Evolutionary conservation across 176 grass and related monocot species (phyloP).

Genomic region (Dendrocalamus sinicus): DNA sequence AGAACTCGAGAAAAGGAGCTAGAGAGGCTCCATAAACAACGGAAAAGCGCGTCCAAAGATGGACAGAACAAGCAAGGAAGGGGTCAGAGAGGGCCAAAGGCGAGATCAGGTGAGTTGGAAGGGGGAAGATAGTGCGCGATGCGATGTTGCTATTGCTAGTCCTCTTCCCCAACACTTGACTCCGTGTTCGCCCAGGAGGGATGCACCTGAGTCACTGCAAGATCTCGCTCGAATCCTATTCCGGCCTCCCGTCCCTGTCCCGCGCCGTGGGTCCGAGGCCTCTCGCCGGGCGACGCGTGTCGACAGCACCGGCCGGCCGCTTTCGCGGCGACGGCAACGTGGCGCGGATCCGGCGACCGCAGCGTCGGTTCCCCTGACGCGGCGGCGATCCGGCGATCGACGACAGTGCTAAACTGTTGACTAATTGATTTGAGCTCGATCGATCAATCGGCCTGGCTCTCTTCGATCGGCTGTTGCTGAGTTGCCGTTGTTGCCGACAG

Average conservation of each 20-base stretch:
- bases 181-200: constrained; percentile 24
- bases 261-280: not conserved
- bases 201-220: constrained; percentile 40
- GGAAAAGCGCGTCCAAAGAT: not conserved
- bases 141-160: constrained; percentile 33
- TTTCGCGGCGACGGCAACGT: not conserved
- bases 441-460: not conserved
- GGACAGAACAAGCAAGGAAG: not conserved
- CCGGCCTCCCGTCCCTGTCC: not conserved
- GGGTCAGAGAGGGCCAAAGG: not conserved
- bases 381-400: constrained; percentile 12
- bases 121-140: constrained; percentile 32
- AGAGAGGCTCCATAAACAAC: not conserved
- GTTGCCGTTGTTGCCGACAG: constrained; percentile 45
- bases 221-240: constrained; percentile 54
- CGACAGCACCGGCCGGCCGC: constrained; percentile 26
- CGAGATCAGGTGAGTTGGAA: constrained; percentile 31
- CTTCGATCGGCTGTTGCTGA: constrained; percentile 30
- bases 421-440: not conserved
- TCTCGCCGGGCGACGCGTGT: constrained; percentile 35
- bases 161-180: constrained; percentile 29
- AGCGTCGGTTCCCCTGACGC: not conserved
- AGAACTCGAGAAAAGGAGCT: not conserved
- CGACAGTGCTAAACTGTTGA: not conserved
- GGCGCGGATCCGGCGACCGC: constrained; percentile 13